phyloP scores from a whole-genome alignment of 164 flowering plant species.

The Piper betle region DNA sequence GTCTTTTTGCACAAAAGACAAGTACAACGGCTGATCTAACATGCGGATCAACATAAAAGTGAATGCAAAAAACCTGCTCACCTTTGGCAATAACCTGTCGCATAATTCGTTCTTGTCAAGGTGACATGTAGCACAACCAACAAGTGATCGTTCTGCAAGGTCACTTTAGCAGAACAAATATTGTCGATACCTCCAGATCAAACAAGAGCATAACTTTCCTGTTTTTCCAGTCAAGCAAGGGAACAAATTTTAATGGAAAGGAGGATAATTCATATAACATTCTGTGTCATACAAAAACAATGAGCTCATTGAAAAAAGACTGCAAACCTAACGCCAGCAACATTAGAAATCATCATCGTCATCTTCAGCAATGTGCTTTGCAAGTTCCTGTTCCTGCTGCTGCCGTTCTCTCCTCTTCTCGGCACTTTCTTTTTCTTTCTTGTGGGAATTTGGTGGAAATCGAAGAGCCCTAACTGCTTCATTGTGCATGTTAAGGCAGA shows the following conservation, averaged over 20 bases:
- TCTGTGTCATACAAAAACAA: background rate
- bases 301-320: background rate
- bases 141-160: no score
- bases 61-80: no score
- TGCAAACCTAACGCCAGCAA: background rate
- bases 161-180: no score
- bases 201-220: background rate
- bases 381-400: conserved; percentile 75
- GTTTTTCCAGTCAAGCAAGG: background rate
- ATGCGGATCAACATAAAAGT: no score
- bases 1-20: no score
- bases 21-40: no score
- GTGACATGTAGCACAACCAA: no score
- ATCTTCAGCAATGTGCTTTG: conserved; percentile 93
- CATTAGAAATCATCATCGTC: conserved; percentile 85
- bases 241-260: no score
- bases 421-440: conserved; percentile 81
- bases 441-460: conserved; percentile 80
- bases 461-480: conserved; percentile 82
- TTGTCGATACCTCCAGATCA: background rate
- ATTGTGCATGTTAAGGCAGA: conserved; percentile 91
- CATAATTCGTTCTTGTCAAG: no score
- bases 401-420: conserved; percentile 81
- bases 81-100: no score
- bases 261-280: background rate